These are phyloP conservation scores for Fraxinus pennsylvanica DNA, from an alignment of 257 asterid species.

Conservation along the genomic window DNA sequence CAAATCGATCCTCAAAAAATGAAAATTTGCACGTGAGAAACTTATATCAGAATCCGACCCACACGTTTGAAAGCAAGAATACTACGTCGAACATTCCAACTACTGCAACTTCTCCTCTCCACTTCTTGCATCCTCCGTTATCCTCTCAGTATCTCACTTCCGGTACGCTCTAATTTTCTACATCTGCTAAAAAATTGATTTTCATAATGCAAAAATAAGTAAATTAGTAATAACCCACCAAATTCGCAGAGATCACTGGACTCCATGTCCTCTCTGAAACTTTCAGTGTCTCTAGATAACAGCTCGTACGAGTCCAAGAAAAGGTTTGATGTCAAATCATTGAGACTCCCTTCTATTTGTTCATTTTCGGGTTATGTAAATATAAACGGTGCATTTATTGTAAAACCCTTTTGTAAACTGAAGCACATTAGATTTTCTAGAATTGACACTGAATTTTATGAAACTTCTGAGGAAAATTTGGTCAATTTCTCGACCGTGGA, in stretches of 20 bases:
- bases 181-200: background rate
- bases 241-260: slow-evolving; percentile 12
- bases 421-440: slow-evolving; percentile 57
- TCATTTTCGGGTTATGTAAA: slow-evolving; percentile 45
- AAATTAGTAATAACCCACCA: background rate
- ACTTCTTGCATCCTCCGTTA: background rate
- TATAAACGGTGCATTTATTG: slow-evolving; percentile 41
- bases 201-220: slow-evolving; percentile 9
- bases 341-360: slow-evolving; percentile 40
- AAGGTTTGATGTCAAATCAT: slow-evolving; percentile 32
- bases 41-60: background rate
- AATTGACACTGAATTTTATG: slow-evolving; percentile 47
- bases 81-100: background rate
- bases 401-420: slow-evolving; percentile 47
- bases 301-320: slow-evolving; percentile 48
- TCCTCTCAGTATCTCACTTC: background rate
- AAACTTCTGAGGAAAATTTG: slow-evolving; percentile 31
- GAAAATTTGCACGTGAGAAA: background rate
- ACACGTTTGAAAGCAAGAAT: background rate
- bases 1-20: background rate
- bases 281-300: slow-evolving; percentile 47
- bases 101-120: background rate
- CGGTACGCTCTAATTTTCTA: background rate
- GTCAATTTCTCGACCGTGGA: slow-evolving; percentile 20
- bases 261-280: slow-evolving; percentile 69